These are phyloP conservation scores for Termitomyces sp. DNA, from an alignment of 768 basidiomycete genomes.

Conservation along the genomic window DNA sequence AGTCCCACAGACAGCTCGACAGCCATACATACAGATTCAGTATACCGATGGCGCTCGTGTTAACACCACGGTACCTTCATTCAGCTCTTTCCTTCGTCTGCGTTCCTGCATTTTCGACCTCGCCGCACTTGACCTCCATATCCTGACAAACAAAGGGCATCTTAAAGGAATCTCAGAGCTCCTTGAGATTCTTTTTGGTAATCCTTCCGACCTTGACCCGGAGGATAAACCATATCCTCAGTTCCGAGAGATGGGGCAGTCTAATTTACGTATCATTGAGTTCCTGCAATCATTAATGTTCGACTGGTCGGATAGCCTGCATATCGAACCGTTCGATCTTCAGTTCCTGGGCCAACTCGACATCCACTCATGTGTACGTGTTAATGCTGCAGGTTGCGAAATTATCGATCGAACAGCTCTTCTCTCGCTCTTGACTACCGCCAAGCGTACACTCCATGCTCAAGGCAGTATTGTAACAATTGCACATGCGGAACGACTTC, in stretches of 20 bases:
- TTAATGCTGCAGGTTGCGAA: conserved; percentile 71
- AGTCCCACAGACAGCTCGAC: conserved; percentile 42
- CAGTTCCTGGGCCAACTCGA: conserved; percentile 64
- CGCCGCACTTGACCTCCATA: conserved; percentile 83
- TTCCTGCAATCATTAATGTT: conserved; percentile 83
- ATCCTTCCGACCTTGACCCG: conserved; percentile 44
- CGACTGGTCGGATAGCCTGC: conserved; percentile 78
- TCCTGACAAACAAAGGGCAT: conserved; percentile 75
- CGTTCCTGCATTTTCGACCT: conserved; percentile 84
- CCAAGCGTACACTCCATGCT: conserved; percentile 55
- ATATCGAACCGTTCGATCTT: conserved; percentile 50
- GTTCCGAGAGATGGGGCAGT: conserved; percentile 75
- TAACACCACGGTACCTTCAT: conserved; percentile 56
- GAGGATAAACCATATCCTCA: conserved; percentile 47
- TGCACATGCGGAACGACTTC: conserved; percentile 60
- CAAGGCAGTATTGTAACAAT: conserved; percentile 63
- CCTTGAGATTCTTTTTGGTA: conserved; percentile 77
- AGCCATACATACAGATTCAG: conserved; percentile 52
- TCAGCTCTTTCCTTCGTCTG: conserved; percentile 74
- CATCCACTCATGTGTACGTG: conserved; percentile 62
- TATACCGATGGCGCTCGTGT: conserved; percentile 71
- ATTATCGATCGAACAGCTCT: conserved; percentile 74
- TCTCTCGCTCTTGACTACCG: conserved; percentile 57
- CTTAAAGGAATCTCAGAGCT: conserved; percentile 68
- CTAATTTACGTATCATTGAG: conserved; percentile 82